A percentile compares a stretch with the other conserved stretches of the same genome.
Evolutionary conservation across 495 filamentous ascomycete species (phyloP).

Genomic region (Talaromyces nanjingensis): DNA sequence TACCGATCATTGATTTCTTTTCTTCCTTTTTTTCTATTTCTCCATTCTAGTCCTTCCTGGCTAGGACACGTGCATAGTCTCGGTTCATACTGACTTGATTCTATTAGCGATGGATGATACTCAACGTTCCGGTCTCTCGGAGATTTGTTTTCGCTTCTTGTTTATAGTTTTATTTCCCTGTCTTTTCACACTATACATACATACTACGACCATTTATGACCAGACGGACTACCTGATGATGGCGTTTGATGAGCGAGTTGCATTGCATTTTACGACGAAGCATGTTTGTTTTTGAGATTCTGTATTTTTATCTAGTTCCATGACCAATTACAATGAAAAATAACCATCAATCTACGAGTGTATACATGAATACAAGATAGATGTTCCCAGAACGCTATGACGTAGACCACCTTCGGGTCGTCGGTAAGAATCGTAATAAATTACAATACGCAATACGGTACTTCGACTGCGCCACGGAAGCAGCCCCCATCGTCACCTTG

Average conservation of each 20-base stretch:
- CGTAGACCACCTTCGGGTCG: not conserved
- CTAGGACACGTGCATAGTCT: not conserved
- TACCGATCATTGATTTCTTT: slow-evolving; percentile 1
- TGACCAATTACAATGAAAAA: not conserved
- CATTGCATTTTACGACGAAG: not conserved
- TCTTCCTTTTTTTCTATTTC: not conserved
- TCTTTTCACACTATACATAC: not conserved
- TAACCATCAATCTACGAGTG: not conserved
- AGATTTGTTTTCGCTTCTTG: not conserved
- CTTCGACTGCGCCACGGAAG: not conserved
- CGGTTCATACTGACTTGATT: not conserved
- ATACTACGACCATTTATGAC: not conserved
- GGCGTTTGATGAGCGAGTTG: not conserved
- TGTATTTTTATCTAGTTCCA: not conserved
- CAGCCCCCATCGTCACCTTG: not conserved
- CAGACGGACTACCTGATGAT: not conserved
- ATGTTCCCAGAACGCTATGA: not conserved
- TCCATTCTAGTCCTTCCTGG: not conserved
- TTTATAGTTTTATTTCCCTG: not conserved
- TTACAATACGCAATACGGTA: not conserved
- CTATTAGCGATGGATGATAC: not conserved
- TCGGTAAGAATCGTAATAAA: not conserved
- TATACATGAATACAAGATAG: not conserved
- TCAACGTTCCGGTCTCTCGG: not conserved
- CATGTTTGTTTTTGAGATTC: not conserved